phyloP scores from a whole-genome alignment of 2,329 filamentous ascomycete genomes.

The Colletotrichum zoysiae region DNA sequence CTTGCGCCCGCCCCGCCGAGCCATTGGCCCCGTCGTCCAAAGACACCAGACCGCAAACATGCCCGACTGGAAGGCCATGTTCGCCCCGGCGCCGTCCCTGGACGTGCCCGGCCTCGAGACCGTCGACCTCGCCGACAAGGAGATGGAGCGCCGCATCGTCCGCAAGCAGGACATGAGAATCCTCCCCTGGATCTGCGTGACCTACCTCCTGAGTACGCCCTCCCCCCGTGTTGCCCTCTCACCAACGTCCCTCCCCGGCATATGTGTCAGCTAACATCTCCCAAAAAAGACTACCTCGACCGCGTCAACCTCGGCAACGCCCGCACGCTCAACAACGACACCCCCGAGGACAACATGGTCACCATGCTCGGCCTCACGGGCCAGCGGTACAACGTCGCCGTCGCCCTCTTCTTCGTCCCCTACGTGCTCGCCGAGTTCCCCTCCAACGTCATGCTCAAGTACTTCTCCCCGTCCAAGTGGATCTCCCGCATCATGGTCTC shows the following conservation, averaged over 20 bases:
- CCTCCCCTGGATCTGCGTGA: conserved; percentile 51
- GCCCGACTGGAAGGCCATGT: conserved; percentile 42
- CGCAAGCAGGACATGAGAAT: conserved; percentile 51
- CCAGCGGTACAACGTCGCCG: conserved; percentile 50
- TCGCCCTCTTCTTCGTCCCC: conserved; percentile 49
- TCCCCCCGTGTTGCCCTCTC: background rate
- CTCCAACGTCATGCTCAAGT: conserved; percentile 52
- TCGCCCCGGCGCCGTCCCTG: conserved; percentile 46
- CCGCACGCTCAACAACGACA: conserved; percentile 51
- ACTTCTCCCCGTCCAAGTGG: conserved; percentile 52
- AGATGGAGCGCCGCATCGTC: conserved; percentile 51
- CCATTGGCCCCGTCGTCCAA: too few species aligned
- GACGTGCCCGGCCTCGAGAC: conserved; percentile 52
- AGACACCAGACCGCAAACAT: conserved; percentile 16
- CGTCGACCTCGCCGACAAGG: conserved; percentile 51
- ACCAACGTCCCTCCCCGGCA: background rate
- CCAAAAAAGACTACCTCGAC: conserved; percentile 46
- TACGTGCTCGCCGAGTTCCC: conserved; percentile 50
- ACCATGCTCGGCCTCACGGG: conserved; percentile 48
- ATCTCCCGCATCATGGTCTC: conserved; percentile 56
- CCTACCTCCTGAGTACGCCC: conserved; percentile 49
- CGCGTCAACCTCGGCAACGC: conserved; percentile 52
- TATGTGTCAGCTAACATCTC: conserved; percentile 11
- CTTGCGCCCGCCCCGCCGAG: too few species aligned
- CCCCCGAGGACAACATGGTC: conserved; percentile 51